Conservation (phyloP, 2,329 filamentous ascomycete species). For the Periconia sp. region DNA sequence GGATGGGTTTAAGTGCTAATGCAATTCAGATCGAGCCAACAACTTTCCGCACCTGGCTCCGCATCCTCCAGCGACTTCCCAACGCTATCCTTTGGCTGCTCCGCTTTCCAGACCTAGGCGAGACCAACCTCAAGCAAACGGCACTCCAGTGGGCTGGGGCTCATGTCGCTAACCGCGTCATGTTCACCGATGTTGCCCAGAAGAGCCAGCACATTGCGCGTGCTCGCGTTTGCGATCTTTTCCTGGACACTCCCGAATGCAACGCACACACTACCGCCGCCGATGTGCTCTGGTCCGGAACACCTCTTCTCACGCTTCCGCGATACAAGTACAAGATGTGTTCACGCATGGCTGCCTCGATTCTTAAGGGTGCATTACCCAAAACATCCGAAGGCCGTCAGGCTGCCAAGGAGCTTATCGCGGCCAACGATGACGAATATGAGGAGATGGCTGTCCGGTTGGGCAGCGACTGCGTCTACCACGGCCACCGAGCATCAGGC, state of each 20-base stretch:
- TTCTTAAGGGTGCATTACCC: conserved; percentile 86
- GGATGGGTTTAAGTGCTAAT: conserved; percentile 19
- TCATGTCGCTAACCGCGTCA: conserved; percentile 82
- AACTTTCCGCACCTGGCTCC: conserved; percentile 93
- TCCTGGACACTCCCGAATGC: conserved; percentile 96
- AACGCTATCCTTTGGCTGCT: conserved; percentile 94
- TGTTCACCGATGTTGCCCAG: conserved; percentile 96
- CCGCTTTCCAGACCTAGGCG: conserved; percentile 93
- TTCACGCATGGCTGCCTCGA: conserved; percentile 95
- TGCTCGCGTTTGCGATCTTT: conserved; percentile 89
- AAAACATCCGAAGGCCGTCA: conserved; percentile 68
- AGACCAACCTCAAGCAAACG: conserved; percentile 80
- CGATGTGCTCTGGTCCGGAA: conserved; percentile 95
- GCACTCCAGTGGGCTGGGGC: conserved; percentile 83
- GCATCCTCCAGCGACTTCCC: conserved; percentile 83
- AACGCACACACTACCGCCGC: conserved; percentile 98
- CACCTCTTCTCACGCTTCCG: conserved; percentile 86
- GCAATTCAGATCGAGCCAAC: conserved; percentile 84
- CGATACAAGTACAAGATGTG: conserved; percentile 99
- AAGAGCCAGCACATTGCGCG: conserved; percentile 94
- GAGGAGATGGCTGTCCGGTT: conserved; percentile 64
- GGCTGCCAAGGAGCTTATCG: conserved; percentile 78
- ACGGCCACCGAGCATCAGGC: conserved; percentile 55
- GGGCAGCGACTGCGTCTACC: conserved; percentile 37
- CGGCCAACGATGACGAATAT: conserved; percentile 79